phyloP scores from a whole-genome alignment of 768 basidiomycete species.

The Pisolithus microcarpus region DNA sequence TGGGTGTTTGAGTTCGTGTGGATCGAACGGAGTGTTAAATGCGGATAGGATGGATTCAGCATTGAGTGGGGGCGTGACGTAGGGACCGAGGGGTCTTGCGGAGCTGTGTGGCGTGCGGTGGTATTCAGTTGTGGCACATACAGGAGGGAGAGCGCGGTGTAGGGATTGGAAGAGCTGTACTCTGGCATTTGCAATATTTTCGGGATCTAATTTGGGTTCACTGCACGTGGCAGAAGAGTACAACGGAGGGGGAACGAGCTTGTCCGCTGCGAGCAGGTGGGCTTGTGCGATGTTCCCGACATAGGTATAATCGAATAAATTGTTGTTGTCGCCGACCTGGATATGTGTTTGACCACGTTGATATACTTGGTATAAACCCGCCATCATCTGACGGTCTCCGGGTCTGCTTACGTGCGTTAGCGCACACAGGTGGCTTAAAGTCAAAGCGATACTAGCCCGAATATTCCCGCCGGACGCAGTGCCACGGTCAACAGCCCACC shows the following conservation, averaged over 20 bases:
- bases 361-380: slow-evolving; percentile 74
- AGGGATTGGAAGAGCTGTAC: slow-evolving; percentile 35
- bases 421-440: background rate
- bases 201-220: slow-evolving; percentile 1
- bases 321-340: slow-evolving; percentile 90
- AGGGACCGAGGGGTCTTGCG: slow-evolving; percentile 81
- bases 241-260: slow-evolving; percentile 51
- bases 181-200: slow-evolving; percentile 18
- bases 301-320: slow-evolving; percentile 94
- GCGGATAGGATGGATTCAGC: slow-evolving; percentile 47
- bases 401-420: slow-evolving; percentile 43
- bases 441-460: slow-evolving; percentile 55
- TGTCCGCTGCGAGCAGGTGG: slow-evolving; percentile 93
- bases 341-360: slow-evolving; percentile 79
- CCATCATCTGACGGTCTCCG: slow-evolving; percentile 82
- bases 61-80: slow-evolving; percentile 51
- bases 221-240: slow-evolving; percentile 8
- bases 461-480: slow-evolving; percentile 87
- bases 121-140: slow-evolving; percentile 58
- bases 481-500: slow-evolving; percentile 83
- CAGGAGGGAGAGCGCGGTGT: slow-evolving; percentile 47
- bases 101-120: slow-evolving; percentile 69
- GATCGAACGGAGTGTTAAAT: slow-evolving; percentile 42
- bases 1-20: slow-evolving; percentile 36
- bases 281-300: slow-evolving; percentile 93